Percentiles rank a stretch among this genome's conserved stretches.
Conservation (phyloP, 176 grass and related monocot genomes). For the Secale cereale region DNA sequence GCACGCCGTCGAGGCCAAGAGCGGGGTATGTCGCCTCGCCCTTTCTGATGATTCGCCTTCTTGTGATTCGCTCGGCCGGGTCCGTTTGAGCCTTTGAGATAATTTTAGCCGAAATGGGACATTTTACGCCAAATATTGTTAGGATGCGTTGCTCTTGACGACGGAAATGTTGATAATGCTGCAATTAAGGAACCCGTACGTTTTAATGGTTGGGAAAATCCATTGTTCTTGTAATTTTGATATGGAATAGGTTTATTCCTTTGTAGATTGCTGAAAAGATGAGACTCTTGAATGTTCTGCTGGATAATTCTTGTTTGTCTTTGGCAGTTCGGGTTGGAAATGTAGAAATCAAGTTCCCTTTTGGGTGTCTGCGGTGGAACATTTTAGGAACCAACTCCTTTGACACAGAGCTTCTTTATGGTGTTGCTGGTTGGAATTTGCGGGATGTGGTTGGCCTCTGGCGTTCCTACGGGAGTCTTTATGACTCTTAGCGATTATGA, state of each 20-base stretch:
- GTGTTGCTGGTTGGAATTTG: not conserved
- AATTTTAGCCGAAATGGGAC: not conserved
- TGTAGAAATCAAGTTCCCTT: not conserved
- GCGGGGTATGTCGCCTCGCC: constrained; percentile 42
- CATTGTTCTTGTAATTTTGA: not conserved
- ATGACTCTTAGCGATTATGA: not conserved
- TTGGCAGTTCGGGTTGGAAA: not conserved
- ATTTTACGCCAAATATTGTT: not conserved
- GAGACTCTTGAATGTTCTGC: not conserved
- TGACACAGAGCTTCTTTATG: not conserved
- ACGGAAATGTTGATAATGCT: not conserved
- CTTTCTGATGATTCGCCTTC: not conserved
- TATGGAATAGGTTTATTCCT: not conserved
- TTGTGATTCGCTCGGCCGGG: not conserved
- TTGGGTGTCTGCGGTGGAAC: not conserved
- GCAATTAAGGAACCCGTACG: not conserved
- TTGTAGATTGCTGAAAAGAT: not conserved
- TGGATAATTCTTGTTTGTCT: not conserved
- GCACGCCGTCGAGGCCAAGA: constrained; percentile 72
- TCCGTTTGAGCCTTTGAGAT: not conserved
- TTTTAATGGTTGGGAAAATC: not conserved
- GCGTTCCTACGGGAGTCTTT: not conserved
- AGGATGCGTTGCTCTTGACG: not conserved
- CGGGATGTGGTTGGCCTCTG: not conserved
- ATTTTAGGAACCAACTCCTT: not conserved